A percentile compares a stretch with the other conserved stretches of the same genome.
Conservation (phyloP, 2,329 filamentous ascomycete genomes). For the Tolypocladium guangdongense region DNA sequence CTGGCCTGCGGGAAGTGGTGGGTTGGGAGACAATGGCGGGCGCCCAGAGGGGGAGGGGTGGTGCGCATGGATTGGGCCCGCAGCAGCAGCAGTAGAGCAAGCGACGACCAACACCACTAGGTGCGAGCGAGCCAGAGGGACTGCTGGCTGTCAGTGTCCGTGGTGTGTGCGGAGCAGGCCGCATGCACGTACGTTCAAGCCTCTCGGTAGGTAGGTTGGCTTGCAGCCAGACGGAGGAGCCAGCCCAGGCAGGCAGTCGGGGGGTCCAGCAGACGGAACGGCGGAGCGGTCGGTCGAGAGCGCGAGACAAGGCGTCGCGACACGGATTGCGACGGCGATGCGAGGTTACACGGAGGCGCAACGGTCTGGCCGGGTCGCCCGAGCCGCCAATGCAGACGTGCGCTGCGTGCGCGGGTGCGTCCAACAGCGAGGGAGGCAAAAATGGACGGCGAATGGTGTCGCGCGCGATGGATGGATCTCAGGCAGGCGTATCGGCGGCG, state of each 20-base stretch:
- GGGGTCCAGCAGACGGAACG: not conserved
- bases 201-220: constrained; percentile 4
- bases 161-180: constrained; percentile 1
- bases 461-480: constrained; percentile 1
- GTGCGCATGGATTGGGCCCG: not conserved
- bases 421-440: not conserved
- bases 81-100: constrained; percentile 2
- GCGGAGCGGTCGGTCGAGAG: constrained; percentile 2
- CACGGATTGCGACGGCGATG: constrained; percentile 5
- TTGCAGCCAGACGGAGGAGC: not conserved
- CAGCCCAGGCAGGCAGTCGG: constrained; percentile 5
- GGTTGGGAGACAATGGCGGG: constrained; percentile 8
- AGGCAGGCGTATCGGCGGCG: constrained; percentile 7
- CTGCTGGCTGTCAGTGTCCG: not conserved
- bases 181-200: constrained; percentile 8
- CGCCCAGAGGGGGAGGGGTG: constrained; percentile 1
- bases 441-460: not conserved
- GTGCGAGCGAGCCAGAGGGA: not conserved
- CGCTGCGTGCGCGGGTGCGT: not conserved
- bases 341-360: constrained; percentile 9
- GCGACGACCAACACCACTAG: not conserved
- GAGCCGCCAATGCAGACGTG: constrained; percentile 1
- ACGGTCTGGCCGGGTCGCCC: constrained; percentile 1
- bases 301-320: constrained; percentile 3
- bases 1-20: constrained; percentile 1